phyloP scores from a whole-genome alignment of 164 flowering plant species.

The Vitis cinerea region DNA sequence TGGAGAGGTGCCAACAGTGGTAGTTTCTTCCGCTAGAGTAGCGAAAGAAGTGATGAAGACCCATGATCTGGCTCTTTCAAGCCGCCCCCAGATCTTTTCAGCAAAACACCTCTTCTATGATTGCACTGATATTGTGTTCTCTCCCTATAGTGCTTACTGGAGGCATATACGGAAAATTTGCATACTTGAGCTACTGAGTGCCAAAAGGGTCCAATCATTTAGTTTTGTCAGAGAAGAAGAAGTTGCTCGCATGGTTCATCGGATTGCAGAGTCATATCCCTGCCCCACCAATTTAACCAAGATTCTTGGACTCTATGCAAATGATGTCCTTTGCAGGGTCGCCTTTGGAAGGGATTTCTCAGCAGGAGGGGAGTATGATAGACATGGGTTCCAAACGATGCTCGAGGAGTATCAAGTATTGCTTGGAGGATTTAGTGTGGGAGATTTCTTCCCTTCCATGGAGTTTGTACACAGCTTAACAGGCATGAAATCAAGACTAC shows the following conservation, averaged over 20 bases:
- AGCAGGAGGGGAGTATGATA: conserved; percentile 44
- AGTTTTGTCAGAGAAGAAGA: conserved; percentile 51
- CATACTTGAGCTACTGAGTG: conserved; percentile 45
- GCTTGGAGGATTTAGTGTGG: conserved; percentile 55
- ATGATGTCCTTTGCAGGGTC: conserved; percentile 42
- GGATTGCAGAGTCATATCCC: conserved; percentile 26
- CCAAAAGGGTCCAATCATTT: conserved; percentile 45
- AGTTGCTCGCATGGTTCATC: conserved; percentile 32
- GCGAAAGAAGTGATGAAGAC: too few relatives aligned
- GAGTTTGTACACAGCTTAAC: conserved; percentile 43
- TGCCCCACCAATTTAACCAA: conserved; percentile 27
- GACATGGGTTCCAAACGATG: conserved; percentile 44
- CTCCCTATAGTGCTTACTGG: conserved; percentile 66
- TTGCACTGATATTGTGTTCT: conserved; percentile 41
- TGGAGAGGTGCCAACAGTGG: too few relatives aligned
- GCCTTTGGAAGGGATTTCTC: conserved; percentile 48
- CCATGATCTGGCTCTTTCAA: conserved; percentile 44
- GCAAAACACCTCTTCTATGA: conserved; percentile 42
- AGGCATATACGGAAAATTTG: conserved; percentile 46
- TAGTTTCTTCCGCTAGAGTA: too few relatives aligned
- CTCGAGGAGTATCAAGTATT: conserved; percentile 47
- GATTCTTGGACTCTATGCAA: conserved; percentile 35
- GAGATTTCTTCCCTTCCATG: conserved; percentile 64
- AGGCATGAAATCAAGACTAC: conserved; percentile 40
- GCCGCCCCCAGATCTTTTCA: conserved; percentile 37